A percentile compares a stretch with the other conserved stretches of the same genome.
Conservation (phyloP, 1,139 yeast species). For the Magnusiomyces fungicola region DNA sequence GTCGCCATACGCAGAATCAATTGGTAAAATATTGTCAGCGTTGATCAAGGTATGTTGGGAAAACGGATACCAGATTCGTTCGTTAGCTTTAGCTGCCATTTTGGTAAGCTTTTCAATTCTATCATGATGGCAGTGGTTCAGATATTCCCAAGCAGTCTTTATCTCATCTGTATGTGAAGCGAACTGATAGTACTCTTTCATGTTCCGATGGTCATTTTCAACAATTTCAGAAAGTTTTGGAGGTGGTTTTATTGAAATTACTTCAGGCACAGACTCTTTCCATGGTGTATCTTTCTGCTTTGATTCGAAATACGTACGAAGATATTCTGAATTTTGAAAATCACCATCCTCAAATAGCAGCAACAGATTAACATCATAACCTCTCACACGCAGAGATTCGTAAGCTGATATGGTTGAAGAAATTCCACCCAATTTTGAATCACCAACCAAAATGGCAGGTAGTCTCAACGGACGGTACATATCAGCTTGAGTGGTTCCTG, state of each 20-base stretch:
- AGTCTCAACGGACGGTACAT: conserved; percentile 24
- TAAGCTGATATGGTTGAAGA: conserved; percentile 26
- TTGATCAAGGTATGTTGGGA: conserved; percentile 25
- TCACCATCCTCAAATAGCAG: conserved; percentile 20
- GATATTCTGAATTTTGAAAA: conserved; percentile 22
- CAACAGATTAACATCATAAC: conserved; percentile 23
- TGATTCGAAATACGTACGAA: conserved; percentile 18
- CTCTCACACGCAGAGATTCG: conserved; percentile 23
- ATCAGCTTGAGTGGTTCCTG: conserved; percentile 24
- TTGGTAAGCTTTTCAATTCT: conserved; percentile 16
- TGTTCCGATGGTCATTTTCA: conserved; percentile 14
- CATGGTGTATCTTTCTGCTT: conserved; percentile 6
- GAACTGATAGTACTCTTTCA: conserved; percentile 21
- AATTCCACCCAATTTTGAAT: conserved; percentile 26
- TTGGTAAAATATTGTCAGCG: conserved; percentile 19
- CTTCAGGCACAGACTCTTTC: conserved; percentile 2
- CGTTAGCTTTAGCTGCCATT: conserved; percentile 21
- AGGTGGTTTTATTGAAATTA: conserved; percentile 17
- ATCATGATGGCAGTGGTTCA: conserved; percentile 15
- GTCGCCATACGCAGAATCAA: conserved; percentile 27
- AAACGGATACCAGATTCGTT: conserved; percentile 28
- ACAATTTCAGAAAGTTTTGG: conserved; percentile 14
- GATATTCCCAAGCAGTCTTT: conserved; percentile 11
- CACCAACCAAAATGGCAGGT: conserved; percentile 26
- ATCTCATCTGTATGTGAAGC: conserved; percentile 14